Base-by-base conservation (phyloP, 2,329 filamentous ascomycete genomes). In the Bipolaris sorokiniana region DNA sequence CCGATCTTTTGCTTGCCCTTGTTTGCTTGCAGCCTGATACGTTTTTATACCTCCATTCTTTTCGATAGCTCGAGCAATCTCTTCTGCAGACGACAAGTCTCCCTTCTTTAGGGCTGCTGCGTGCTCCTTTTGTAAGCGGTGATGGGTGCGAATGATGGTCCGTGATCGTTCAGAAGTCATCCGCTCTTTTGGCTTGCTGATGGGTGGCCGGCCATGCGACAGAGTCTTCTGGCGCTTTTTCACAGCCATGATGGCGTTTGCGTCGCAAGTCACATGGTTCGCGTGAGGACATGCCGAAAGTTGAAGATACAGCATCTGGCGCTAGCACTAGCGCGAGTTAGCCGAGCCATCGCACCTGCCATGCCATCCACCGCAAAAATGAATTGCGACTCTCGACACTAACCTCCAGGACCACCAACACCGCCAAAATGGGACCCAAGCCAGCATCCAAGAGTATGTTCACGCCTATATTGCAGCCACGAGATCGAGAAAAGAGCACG, bases 21-120 rank as follows among this genome's bases (percentile, higher is more conserved):
- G 81, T 59, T 84, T 86, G 75, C 85, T 88, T 45, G 86, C 86
- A 44, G 82, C 78, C 70, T 89, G 86, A 63, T 89, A 89, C 22
- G 77, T 79, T 62, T 84, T 77, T 50, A 89, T 72, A 0, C 86
- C 86, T 7, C 86, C 86, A 48, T 83, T 80, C n/a, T 78, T 76
- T 20, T 82, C 76, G 54, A 88, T 85, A 51, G 83, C 76, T 16
- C 71, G 69, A 53, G 82, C 75, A 13, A 88, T 71, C 15, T 76
- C 69, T 31, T 71, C 66, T 20, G 80, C 79, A 28, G 76, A 68
- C 16, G 68, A 68, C 16, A 58, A 53, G 52, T 84, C 77, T 34
- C 76, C 75, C 26, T 76, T 70, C 49, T 79, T 74, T 23, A 81
- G 49, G 7, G 86, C 86, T 61, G 79, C 77, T 9, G 81, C 80